phyloP scores from a whole-genome alignment of 306 rosid genomes.

The Arachis hypogaea region DNA sequence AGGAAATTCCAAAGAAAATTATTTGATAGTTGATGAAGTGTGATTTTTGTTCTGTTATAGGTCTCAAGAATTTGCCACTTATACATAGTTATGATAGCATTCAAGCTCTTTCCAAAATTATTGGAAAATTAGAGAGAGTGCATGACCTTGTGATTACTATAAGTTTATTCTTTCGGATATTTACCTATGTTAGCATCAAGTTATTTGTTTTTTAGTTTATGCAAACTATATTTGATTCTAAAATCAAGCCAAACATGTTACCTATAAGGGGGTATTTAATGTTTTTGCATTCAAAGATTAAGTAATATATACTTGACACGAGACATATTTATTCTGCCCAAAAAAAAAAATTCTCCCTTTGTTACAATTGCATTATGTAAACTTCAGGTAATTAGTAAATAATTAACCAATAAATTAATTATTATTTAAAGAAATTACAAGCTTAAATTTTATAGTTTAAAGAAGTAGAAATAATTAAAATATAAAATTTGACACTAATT shows the following conservation, averaged over 20 bases:
- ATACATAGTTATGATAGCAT: slow-evolving; percentile 90
- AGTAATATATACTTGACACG: too few species aligned
- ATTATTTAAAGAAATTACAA: too few species aligned
- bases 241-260: background rate
- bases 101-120: slow-evolving; percentile 64
- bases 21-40: slow-evolving; percentile 22
- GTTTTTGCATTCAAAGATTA: too few species aligned
- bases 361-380: too few species aligned
- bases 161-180: slow-evolving; percentile 49
- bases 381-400: too few species aligned
- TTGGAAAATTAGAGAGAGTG: slow-evolving; percentile 72
- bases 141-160: slow-evolving; percentile 97
- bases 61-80: slow-evolving; percentile 83
- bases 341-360: too few species aligned
- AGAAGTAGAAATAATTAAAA: too few species aligned
- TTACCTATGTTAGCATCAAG: slow-evolving; percentile 14
- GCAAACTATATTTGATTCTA: slow-evolving; percentile 1
- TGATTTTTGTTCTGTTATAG: slow-evolving; percentile 45
- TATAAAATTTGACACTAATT: too few species aligned
- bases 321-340: too few species aligned
- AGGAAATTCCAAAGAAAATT: slow-evolving; percentile 3
- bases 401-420: too few species aligned
- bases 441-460: too few species aligned
- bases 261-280: too few species aligned
- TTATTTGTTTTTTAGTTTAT: slow-evolving; percentile 16